Evolutionary conservation across 768 basidiomycete genomes (phyloP).

Genomic region (Phylloporus arenicola): DNA sequence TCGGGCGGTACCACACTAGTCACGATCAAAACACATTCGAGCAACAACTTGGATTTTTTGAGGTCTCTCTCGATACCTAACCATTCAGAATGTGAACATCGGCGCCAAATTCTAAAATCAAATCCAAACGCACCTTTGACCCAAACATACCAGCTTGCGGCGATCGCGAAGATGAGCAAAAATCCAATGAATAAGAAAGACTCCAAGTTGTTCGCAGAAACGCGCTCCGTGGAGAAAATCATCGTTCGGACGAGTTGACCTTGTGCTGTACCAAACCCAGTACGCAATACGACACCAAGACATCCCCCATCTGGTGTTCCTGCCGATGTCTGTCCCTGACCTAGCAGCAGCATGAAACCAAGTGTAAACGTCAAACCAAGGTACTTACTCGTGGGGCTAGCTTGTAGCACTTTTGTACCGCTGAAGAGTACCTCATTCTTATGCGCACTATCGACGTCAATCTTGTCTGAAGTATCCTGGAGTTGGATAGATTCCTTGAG

Average conservation of each 20-base stretch:
- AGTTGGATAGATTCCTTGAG: conserved; percentile 94
- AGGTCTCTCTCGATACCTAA: conserved; percentile 85
- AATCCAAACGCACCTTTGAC: conserved; percentile 62
- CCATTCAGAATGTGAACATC: conserved; percentile 4
- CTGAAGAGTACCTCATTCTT: conserved; percentile 89
- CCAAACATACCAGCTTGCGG: conserved; percentile 99
- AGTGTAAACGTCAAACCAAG: background rate
- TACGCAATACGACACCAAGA: conserved; percentile 86
- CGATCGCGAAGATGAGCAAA: conserved; percentile 94
- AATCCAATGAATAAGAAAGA: conserved; percentile 98
- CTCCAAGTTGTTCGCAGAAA: conserved; percentile 94
- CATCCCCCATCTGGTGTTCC: conserved; percentile 89
- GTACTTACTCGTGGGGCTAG: conserved; percentile 41
- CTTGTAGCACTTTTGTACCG: conserved; percentile 95
- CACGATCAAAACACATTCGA: conserved; percentile 94
- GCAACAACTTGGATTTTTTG: conserved; percentile 89
- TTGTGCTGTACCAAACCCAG: conserved; percentile 96
- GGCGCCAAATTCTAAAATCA: background rate
- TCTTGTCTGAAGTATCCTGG: conserved; percentile 61
- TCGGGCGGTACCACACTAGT: conserved; percentile 98
- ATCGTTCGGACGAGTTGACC: conserved; percentile 97
- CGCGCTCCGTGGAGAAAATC: conserved; percentile 97
- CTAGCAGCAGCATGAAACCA: conserved; percentile 7
- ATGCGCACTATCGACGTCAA: conserved; percentile 84
- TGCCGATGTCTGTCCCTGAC: conserved; percentile 35